Evolutionary conservation across 108 stramenopile species (phyloP).

Genomic region (Aurantiochytrium sp.): DNA sequence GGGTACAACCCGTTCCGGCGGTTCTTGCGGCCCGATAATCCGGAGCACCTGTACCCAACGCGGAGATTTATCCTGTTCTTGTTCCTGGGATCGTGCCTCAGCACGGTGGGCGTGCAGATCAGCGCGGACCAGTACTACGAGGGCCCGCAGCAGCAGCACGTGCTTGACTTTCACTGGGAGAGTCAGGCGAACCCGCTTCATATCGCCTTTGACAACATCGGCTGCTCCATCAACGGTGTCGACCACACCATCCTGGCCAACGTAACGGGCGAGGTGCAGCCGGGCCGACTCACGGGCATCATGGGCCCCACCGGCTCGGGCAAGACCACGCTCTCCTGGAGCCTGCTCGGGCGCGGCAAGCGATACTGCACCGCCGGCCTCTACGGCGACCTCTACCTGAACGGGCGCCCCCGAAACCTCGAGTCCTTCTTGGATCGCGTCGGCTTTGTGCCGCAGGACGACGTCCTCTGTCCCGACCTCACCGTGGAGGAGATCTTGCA

Average conservation of each 20-base stretch:
- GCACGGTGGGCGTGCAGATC: constrained; percentile 24
- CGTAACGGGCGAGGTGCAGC: neutral
- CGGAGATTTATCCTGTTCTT: neutral
- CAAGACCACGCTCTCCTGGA: neutral
- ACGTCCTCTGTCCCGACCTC: constrained; percentile 42
- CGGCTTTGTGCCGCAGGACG: constrained; percentile 54
- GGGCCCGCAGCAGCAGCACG: constrained; percentile 3
- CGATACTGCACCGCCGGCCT: neutral
- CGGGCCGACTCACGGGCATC: neutral
- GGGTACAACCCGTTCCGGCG: neutral
- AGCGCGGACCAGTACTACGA: constrained; percentile 1
- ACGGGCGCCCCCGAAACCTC: neutral
- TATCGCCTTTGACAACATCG: neutral
- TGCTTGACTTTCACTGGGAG: neutral
- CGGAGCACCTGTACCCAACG: neutral
- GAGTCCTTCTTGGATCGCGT: constrained; percentile 20
- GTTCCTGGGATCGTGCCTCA: constrained; percentile 1
- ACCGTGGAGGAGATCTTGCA: constrained; percentile 40
- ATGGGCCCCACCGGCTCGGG: constrained; percentile 19
- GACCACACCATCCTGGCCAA: neutral
- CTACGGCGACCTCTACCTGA: neutral
- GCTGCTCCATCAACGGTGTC: neutral
- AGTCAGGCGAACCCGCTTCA: neutral
- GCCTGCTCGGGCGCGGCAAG: neutral
- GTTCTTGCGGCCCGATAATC: constrained; percentile 3